Conservation (phyloP, 352 stramenopile species). For the Globisporangium ultimum region DNA sequence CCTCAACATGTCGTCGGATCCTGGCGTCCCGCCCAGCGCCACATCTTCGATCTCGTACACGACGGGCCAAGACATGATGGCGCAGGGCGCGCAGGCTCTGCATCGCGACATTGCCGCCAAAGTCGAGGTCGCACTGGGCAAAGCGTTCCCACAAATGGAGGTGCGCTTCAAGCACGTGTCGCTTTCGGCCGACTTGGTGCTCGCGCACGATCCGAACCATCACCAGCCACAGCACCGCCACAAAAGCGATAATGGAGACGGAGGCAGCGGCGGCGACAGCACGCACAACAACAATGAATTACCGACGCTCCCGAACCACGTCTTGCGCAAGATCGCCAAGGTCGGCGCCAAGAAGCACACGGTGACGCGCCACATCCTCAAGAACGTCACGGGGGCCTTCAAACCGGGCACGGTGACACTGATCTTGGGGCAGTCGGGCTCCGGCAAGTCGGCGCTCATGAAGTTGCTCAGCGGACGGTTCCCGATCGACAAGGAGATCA, state of each 20-base stretch:
- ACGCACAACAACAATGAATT: constrained; percentile 23
- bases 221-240: constrained; percentile 4
- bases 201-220: constrained; percentile 14
- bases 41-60: constrained; percentile 19
- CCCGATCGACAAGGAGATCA: constrained; percentile 36
- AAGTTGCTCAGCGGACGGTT: constrained; percentile 58
- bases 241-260: background rate
- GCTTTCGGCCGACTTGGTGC: constrained; percentile 32
- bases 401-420: constrained; percentile 51
- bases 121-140: constrained; percentile 31
- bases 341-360: constrained; percentile 13
- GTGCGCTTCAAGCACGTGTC: constrained; percentile 46
- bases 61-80: constrained; percentile 23
- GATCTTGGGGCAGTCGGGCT: constrained; percentile 44
- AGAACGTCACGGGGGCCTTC: constrained; percentile 27
- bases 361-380: constrained; percentile 15
- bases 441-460: constrained; percentile 40
- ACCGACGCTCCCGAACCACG: constrained; percentile 34
- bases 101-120: constrained; percentile 30
- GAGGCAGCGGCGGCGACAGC: background rate
- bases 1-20: too few relatives aligned
- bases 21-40: too few relatives aligned
- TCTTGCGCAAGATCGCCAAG: constrained; percentile 27
- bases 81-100: constrained; percentile 28
- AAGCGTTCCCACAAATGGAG: constrained; percentile 41